phyloP scores from a whole-genome alignment of 129 eudicot species.

The Ambrosia trifida region DNA sequence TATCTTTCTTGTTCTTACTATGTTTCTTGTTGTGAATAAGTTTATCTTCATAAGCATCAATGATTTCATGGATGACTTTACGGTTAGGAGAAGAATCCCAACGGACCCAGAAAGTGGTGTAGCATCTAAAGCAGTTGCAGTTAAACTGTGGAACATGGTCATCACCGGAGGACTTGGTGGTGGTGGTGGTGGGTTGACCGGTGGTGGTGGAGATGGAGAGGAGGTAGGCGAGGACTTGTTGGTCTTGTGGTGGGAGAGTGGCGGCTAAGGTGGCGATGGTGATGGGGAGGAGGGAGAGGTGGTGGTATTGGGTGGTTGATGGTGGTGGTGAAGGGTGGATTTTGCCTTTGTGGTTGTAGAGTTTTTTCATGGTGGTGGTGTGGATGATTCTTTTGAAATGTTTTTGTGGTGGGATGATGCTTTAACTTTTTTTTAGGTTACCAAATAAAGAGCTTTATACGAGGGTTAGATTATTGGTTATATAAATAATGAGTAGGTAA shows the following conservation, averaged over 20 bases:
- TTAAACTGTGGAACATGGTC: constrained; percentile 50
- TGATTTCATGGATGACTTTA: constrained; percentile 64
- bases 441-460: constrained; percentile 39
- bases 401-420: constrained; percentile 24
- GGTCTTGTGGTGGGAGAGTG: constrained; percentile 58
- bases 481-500: constrained; percentile 32
- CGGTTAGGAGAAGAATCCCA: constrained; percentile 87
- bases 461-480: constrained; percentile 16
- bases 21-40: constrained; percentile 38
- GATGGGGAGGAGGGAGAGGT: constrained; percentile 53
- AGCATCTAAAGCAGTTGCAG: constrained; percentile 74
- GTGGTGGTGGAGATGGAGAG: constrained; percentile 49
- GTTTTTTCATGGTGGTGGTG: constrained; percentile 56
- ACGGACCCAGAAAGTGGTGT: constrained; percentile 68
- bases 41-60: constrained; percentile 72
- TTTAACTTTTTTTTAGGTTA: constrained; percentile 38
- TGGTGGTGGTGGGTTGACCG: constrained; percentile 27
- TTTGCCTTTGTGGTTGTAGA: constrained; percentile 60
- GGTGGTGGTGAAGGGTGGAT: constrained; percentile 67
- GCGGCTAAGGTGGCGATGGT: constrained; percentile 58
- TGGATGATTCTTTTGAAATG: constrained; percentile 15
- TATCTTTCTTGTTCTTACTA: constrained; percentile 49
- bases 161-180: not conserved
- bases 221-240: constrained; percentile 71
- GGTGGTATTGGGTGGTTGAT: constrained; percentile 32